Percentiles rank a stretch among this genome's conserved stretches.
Evolutionary conservation across 2,329 filamentous ascomycete species (phyloP).

Genomic region (Fusarium sp.): DNA sequence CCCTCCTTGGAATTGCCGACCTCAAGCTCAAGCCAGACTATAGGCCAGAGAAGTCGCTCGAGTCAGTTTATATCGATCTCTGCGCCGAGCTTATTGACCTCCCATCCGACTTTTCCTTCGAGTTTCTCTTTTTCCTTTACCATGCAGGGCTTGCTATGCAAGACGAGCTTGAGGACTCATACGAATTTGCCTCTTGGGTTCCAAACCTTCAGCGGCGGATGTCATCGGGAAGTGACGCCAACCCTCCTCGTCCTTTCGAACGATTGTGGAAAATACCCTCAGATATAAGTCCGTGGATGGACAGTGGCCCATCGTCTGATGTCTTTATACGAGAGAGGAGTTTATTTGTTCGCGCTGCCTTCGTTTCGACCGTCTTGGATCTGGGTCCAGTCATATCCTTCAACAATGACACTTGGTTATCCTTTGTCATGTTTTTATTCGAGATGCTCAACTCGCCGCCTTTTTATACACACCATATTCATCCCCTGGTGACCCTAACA

Average conservation of each 20-base stretch:
- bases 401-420: not conserved
- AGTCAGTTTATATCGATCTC: not conserved
- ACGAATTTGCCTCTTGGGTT: constrained; percentile 7
- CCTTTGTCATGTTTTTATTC: not conserved
- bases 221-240: not conserved
- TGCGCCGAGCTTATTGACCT: not conserved
- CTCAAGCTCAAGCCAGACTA: constrained; percentile 4
- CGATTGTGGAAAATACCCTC: not conserved
- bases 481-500: not conserved
- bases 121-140: not conserved
- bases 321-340: not conserved
- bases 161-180: not conserved
- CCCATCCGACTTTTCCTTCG: rapidly evolving
- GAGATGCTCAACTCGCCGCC: rapidly evolving
- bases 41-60: not conserved
- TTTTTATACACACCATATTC: rapidly evolving
- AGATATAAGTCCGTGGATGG: not conserved
- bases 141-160: not conserved
- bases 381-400: not conserved
- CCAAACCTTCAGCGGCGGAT: not conserved
- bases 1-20: not conserved
- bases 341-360: not conserved
- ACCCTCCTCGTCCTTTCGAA: not conserved
- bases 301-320: not conserved
- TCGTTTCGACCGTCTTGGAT: not conserved